Percentiles rank a stretch among this genome's conserved stretches.
Conservation (phyloP, 2,329 filamentous ascomycete genomes). For the Stachybotrys elegans region DNA sequence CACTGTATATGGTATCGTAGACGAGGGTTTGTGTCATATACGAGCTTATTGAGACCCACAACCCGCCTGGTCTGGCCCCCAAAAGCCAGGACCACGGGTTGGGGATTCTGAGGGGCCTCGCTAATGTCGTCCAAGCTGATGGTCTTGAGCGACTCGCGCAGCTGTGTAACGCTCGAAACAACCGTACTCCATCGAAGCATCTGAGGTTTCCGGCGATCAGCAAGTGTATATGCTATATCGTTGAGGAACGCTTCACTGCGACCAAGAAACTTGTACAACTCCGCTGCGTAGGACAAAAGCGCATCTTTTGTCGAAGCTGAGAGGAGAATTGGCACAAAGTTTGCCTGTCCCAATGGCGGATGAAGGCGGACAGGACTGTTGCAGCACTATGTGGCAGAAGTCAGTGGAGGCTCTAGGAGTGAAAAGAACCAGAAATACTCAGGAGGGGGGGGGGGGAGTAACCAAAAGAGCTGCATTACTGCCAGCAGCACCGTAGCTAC, state of each 20-base stretch:
- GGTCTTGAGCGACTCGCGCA: not conserved
- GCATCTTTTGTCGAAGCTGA: not conserved
- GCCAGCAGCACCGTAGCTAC: slow-evolving; percentile 31
- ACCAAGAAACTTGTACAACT: slow-evolving; percentile 3
- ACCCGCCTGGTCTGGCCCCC: not conserved
- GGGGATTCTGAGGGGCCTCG: not conserved
- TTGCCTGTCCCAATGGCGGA: not conserved
- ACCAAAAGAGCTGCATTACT: slow-evolving; percentile 22
- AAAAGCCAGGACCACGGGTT: not conserved
- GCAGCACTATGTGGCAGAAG: not conserved
- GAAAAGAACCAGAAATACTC: too few species aligned
- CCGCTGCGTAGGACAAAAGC: not conserved
- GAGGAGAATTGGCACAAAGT: not conserved
- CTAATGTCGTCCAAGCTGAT: not conserved
- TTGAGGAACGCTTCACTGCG: slow-evolving; percentile 3
- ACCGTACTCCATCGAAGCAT: slow-evolving; percentile 5
- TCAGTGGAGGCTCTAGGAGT: not conserved
- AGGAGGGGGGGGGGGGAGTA: not conserved
- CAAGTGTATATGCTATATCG: slow-evolving; percentile 11
- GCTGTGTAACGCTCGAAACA: not conserved
- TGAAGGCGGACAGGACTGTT: not conserved
- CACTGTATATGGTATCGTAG: not conserved
- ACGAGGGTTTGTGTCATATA: not conserved
- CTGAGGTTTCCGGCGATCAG: slow-evolving; percentile 12
- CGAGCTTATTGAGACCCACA: not conserved